Evolutionary conservation across 768 basidiomycete genomes (phyloP).

Genomic region (Cantharellus anzutake): DNA sequence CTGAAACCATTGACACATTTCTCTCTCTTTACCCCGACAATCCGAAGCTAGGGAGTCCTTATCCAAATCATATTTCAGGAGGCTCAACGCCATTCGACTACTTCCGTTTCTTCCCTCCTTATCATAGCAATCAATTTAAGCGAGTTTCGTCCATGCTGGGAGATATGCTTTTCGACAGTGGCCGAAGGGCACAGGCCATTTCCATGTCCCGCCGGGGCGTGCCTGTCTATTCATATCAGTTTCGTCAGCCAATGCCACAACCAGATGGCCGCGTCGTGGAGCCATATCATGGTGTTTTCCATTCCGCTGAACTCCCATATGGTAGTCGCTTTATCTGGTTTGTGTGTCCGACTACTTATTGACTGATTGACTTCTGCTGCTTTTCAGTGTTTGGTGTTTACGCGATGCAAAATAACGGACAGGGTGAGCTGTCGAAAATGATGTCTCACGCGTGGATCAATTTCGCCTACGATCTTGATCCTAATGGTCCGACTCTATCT

Average conservation of each 20-base stretch:
- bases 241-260: not conserved
- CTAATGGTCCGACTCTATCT: not conserved
- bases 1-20: not conserved
- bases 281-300: not conserved
- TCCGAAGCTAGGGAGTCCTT: not conserved
- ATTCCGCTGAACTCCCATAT: not conserved
- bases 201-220: not conserved
- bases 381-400: not conserved
- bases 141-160: not conserved
- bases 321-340: not conserved
- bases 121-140: not conserved
- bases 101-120: not conserved
- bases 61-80: not conserved
- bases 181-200: not conserved
- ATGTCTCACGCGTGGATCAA: not conserved
- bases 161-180: not conserved
- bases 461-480: not conserved
- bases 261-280: not conserved
- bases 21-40: not conserved
- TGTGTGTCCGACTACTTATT: not conserved
- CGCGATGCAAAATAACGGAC: not conserved
- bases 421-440: not conserved
- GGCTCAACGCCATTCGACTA: not conserved
- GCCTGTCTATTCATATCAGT: not conserved
- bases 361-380: not conserved